A percentile compares a stretch with the other conserved stretches of the same genome.
Evolutionary conservation across 768 basidiomycete species (phyloP).

Genomic region (Mrakia gelida): DNA sequence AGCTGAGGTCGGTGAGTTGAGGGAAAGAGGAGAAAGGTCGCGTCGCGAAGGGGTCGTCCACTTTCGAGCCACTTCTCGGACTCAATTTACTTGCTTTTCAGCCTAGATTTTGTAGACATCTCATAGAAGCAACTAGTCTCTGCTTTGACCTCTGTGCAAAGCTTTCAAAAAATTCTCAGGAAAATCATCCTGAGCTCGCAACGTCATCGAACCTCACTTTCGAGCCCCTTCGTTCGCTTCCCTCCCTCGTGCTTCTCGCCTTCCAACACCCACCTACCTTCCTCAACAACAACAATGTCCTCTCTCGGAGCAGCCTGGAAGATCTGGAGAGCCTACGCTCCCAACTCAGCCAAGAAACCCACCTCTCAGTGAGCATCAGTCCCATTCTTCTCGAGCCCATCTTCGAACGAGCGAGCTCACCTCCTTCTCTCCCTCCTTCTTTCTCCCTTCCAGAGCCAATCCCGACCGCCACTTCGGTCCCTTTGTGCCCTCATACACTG

Average conservation of each 20-base stretch:
- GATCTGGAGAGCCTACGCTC: slow-evolving; percentile 15
- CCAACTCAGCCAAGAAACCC: not conserved
- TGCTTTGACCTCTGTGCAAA: too few relatives aligned
- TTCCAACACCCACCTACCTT: not conserved
- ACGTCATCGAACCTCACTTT: too few relatives aligned
- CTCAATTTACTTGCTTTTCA: too few relatives aligned
- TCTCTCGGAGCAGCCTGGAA: slow-evolving; percentile 7
- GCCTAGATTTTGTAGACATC: too few relatives aligned
- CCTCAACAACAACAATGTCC: not conserved
- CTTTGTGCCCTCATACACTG: slow-evolving; percentile 2
- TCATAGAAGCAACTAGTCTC: too few relatives aligned
- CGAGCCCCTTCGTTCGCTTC: not conserved
- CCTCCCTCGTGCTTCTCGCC: not conserved
- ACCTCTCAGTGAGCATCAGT: not conserved
- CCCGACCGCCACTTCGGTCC: slow-evolving; percentile 9
- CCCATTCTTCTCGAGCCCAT: not conserved
- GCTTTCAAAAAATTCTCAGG: too few relatives aligned
- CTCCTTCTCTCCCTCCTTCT: not conserved
- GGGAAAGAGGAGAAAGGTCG: not conserved
- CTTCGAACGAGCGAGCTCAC: not conserved
- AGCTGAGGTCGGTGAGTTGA: too few relatives aligned
- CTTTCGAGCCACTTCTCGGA: not conserved
- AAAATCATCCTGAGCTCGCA: too few relatives aligned
- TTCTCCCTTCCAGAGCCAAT: not conserved
- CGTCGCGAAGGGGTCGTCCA: not conserved